Conservation (phyloP, 208 protist species). For the Trypanosoma mega region DNA sequence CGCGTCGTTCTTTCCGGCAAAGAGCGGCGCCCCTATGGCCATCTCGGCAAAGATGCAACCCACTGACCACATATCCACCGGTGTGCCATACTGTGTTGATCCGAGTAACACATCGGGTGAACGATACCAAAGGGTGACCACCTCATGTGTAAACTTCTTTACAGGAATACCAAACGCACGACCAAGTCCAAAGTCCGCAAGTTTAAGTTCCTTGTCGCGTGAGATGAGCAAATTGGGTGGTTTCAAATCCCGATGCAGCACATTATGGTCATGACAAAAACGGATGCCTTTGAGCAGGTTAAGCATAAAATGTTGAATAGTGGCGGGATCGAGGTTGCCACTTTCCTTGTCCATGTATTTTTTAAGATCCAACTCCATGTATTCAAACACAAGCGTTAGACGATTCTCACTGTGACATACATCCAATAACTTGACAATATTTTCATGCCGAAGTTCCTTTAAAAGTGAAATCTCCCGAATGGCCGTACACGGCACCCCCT, state of each 20-base stretch:
- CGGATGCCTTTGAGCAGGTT: constrained; percentile 70
- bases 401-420: constrained; percentile 95
- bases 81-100: constrained; percentile 78
- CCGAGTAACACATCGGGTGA: constrained; percentile 93
- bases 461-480: constrained; percentile 96
- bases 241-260: constrained; percentile 91
- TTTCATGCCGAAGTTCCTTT: constrained; percentile 95
- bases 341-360: constrained; percentile 93
- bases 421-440: constrained; percentile 94
- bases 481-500: constrained; percentile 91
- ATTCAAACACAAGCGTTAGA: constrained; percentile 98
- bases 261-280: constrained; percentile 81
- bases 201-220: constrained; percentile 74
- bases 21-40: constrained; percentile 92
- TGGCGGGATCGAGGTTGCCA: constrained; percentile 54
- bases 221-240: constrained; percentile 90
- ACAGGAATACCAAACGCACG: constrained; percentile 87
- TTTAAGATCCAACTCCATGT: constrained; percentile 95
- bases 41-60: constrained; percentile 95
- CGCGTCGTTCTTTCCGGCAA: constrained; percentile 94
- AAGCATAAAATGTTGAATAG: constrained; percentile 76
- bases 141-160: constrained; percentile 84
- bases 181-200: constrained; percentile 89
- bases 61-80: constrained; percentile 93
- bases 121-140: constrained; percentile 95